Evolutionary conservation across 1,139 yeast genomes (phyloP).

Genomic region (Saccharomyces pastorianus): DNA sequence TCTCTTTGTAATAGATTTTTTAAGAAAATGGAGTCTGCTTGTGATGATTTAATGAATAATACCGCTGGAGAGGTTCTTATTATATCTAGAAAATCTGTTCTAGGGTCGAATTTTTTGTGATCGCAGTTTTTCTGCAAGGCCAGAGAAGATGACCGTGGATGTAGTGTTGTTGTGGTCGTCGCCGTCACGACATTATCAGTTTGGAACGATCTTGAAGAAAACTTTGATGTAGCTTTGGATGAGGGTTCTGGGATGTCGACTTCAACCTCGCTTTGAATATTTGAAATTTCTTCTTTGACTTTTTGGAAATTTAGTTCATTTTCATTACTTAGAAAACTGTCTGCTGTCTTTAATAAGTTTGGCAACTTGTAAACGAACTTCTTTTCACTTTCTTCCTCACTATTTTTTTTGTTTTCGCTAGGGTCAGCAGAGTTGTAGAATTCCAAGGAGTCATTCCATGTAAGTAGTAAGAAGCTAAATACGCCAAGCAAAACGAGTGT

Average conservation of each 20-base stretch:
- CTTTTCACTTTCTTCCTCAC: background rate
- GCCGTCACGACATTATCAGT: background rate
- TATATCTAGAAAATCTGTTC: conserved; percentile 13
- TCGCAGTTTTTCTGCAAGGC: background rate
- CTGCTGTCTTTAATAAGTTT: background rate
- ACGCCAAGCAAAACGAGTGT: background rate
- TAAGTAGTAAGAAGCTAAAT: background rate
- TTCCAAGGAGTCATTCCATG: background rate
- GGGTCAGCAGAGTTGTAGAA: background rate
- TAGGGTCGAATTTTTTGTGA: conserved; percentile 6
- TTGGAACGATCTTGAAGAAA: background rate
- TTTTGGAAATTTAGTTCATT: background rate
- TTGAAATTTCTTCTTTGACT: conserved; percentile 7
- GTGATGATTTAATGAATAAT: conserved; percentile 14
- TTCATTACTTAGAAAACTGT: background rate
- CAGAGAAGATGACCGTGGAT: background rate
- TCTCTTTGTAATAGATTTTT: conserved; percentile 49
- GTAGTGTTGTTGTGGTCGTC: background rate
- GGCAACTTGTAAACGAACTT: background rate
- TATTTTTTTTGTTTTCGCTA: background rate
- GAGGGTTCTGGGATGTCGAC: background rate
- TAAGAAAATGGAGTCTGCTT: conserved; percentile 44
- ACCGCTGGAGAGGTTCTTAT: conserved; percentile 20
- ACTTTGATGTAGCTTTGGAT: background rate
- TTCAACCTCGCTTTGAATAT: conserved; percentile 5